These are phyloP conservation scores for Rutstroemia sp. DNA, from an alignment of 2,329 filamentous ascomycete species.

Conservation along the genomic window DNA sequence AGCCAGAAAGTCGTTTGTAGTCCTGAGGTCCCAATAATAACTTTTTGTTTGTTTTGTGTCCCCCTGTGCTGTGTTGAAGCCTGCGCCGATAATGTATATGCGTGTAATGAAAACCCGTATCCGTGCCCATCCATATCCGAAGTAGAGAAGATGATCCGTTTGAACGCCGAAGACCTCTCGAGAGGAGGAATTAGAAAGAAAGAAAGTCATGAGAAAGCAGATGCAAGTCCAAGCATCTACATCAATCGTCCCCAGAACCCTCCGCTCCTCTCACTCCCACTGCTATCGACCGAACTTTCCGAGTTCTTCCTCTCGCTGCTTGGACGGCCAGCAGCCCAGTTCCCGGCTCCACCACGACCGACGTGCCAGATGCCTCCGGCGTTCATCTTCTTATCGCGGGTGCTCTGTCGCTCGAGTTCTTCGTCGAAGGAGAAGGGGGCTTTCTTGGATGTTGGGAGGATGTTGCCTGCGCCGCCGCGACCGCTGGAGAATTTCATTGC, in stretches of 20 bases:
- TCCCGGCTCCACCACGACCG: slow-evolving; percentile 28
- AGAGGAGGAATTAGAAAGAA: neutral
- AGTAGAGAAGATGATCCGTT: too few relatives aligned
- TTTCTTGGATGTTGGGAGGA: slow-evolving; percentile 21
- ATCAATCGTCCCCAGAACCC: neutral
- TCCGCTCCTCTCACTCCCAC: slow-evolving; percentile 2
- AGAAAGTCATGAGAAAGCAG: neutral
- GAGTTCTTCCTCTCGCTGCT: slow-evolving; percentile 3
- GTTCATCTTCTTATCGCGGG: slow-evolving; percentile 23
- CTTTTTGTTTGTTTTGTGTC: neutral
- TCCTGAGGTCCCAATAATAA: neutral
- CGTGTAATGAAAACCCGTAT: neutral
- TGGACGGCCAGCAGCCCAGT: slow-evolving; percentile 10
- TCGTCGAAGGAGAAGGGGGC: slow-evolving; percentile 29
- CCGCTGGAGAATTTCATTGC: slow-evolving; percentile 24
- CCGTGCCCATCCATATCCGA: neutral
- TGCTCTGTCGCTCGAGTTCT: slow-evolving; percentile 25
- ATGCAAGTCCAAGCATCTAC: neutral
- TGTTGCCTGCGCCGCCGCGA: slow-evolving; percentile 29
- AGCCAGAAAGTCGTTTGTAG: neutral
- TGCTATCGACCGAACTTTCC: neutral
- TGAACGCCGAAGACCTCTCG: too few relatives aligned
- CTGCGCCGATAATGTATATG: neutral
- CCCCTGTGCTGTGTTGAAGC: neutral
- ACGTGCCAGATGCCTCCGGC: slow-evolving; percentile 23